These are phyloP conservation scores for Rhizoctonia solani DNA, from an alignment of 1,284 basidiomycete genomes.

Conservation along the genomic window DNA sequence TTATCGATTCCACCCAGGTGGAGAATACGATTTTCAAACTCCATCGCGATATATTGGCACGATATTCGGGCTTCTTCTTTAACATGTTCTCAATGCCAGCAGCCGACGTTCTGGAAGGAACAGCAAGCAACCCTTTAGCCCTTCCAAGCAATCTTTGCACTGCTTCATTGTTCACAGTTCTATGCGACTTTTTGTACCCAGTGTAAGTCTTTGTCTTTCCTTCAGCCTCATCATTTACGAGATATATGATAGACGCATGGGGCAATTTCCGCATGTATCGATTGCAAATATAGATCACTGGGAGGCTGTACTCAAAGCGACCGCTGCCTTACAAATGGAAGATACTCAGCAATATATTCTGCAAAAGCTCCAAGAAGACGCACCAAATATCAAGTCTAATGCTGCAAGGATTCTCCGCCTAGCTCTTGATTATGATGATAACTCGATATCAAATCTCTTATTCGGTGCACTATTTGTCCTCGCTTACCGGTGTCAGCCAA, in stretches of 20 bases:
- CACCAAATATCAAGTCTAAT: background rate
- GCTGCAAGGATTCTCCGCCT: background rate
- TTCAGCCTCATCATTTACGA: background rate
- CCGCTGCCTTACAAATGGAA: background rate
- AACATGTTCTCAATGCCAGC: background rate
- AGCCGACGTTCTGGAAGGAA: background rate
- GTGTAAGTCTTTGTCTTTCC: background rate
- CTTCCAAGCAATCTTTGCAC: background rate
- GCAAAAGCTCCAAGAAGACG: background rate
- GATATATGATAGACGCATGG: background rate
- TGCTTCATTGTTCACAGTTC: background rate
- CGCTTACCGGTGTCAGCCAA: no score
- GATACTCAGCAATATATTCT: background rate
- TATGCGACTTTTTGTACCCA: background rate
- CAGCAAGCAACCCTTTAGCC: background rate
- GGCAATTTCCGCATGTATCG: background rate
- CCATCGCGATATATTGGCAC: background rate
- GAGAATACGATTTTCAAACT: background rate
- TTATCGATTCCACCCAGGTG: background rate
- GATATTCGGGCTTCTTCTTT: background rate
- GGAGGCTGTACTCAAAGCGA: background rate
- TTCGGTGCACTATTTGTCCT: no score
- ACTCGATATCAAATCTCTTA: no score
- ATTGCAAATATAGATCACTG: background rate
- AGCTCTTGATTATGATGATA: no score